Percentiles rank a stretch among this genome's conserved stretches.
phyloP scores from a whole-genome alignment of 139 green algal species.

The Diplosphaera chodatii region DNA sequence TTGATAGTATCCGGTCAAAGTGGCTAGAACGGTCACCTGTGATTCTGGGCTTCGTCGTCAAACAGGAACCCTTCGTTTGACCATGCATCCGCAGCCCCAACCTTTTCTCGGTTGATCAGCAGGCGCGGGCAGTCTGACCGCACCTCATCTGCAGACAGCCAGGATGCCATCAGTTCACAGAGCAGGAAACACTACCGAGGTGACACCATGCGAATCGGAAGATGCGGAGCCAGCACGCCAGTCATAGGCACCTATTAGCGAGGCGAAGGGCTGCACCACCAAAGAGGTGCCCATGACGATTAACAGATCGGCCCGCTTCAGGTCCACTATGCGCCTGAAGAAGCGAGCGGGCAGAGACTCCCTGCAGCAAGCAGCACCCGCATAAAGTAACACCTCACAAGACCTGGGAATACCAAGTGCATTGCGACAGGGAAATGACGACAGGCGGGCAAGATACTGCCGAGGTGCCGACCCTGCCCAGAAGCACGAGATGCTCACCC shows the following conservation, averaged over 20 bases:
- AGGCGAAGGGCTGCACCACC: constrained; percentile 64
- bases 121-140: constrained; percentile 38
- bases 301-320: constrained; percentile 60
- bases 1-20: too few relatives aligned
- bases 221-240: too few relatives aligned
- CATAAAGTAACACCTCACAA: too few relatives aligned
- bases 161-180: too few relatives aligned
- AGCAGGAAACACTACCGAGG: too few relatives aligned
- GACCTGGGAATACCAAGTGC: too few relatives aligned
- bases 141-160: constrained; percentile 41
- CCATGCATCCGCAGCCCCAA: constrained; percentile 30
- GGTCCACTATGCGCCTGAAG: constrained; percentile 33
- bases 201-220: too few relatives aligned
- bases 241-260: constrained; percentile 51
- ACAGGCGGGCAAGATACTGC: too few relatives aligned
- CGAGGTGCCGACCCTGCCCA: not conserved
- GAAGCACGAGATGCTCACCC: constrained; percentile 25
- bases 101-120: constrained; percentile 74
- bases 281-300: constrained; percentile 81
- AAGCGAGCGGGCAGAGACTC: constrained; percentile 71
- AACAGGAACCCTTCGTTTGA: constrained; percentile 23
- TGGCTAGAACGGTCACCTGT: not conserved
- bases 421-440: too few relatives aligned
- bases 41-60: constrained; percentile 38
- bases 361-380: not conserved